Percentiles rank a stretch among this genome's conserved stretches.
phyloP scores from a whole-genome alignment of 31 red algal genomes.

The Asparagopsis taxiformis region DNA sequence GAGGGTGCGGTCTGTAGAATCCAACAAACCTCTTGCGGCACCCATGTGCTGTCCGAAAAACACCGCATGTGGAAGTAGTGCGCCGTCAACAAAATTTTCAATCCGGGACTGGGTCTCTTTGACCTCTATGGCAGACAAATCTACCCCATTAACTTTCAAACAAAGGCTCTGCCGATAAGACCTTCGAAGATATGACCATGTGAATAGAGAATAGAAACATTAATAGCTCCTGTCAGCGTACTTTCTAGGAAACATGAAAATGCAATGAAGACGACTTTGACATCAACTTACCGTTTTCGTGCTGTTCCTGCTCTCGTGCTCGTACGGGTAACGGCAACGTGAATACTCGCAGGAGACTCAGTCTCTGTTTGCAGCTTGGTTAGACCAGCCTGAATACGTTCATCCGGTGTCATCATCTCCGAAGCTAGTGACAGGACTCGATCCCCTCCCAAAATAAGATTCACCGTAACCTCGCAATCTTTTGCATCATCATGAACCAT shows the following conservation, averaged over 20 bases:
- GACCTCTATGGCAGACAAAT: slow-evolving; percentile 49
- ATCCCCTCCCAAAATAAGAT: slow-evolving; percentile 26
- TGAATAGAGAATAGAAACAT: too few species aligned
- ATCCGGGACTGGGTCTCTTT: slow-evolving; percentile 67
- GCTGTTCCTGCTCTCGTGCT: too few species aligned
- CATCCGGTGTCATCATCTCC: slow-evolving; percentile 32
- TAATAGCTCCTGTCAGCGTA: too few species aligned
- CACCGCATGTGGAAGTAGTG: slow-evolving; percentile 65
- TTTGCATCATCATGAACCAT: slow-evolving; percentile 53
- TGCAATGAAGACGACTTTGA: too few species aligned
- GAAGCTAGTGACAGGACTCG: slow-evolving; percentile 24
- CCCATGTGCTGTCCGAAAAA: slow-evolving; percentile 88
- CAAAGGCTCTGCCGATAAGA: slow-evolving; percentile 48
- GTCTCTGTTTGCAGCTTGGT: neutral
- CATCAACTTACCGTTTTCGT: too few species aligned
- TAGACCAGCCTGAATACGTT: slow-evolving; percentile 12
- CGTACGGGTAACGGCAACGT: slow-evolving; percentile 8
- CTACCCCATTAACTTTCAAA: slow-evolving; percentile 42
- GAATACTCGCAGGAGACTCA: neutral
- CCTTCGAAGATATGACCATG: slow-evolving; percentile 1
- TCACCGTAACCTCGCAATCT: slow-evolving; percentile 22
- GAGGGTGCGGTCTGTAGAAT: slow-evolving; percentile 38
- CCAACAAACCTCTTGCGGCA: slow-evolving; percentile 34
- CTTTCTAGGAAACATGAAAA: too few species aligned
- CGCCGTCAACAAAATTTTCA: slow-evolving; percentile 45